Evolutionary conservation across 2,329 filamentous ascomycete genomes (phyloP).

Genomic region (Metarhizium robertsii): DNA sequence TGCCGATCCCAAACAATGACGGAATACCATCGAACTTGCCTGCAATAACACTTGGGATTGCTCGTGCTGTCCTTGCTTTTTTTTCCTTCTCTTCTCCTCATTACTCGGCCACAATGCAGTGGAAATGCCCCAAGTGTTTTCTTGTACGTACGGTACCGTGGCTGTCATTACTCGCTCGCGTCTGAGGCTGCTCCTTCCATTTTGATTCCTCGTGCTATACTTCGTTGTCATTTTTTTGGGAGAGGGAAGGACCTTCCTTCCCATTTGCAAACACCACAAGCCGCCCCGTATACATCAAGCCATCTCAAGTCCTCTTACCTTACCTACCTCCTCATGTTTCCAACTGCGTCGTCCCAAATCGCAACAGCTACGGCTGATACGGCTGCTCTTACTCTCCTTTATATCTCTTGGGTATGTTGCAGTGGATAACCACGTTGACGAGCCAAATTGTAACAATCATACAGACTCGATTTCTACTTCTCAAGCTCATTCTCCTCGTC

Average conservation of each 20-base stretch:
- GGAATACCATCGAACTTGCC: too few relatives aligned
- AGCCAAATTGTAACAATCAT: neutral
- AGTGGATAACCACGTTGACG: neutral
- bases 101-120: neutral
- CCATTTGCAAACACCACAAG: neutral
- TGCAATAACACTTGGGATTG: too few relatives aligned
- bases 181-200: neutral
- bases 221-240: neutral
- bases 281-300: neutral
- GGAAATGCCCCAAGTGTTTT: neutral
- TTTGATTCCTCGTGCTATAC: neutral
- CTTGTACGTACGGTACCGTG: neutral
- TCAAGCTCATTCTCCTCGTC: constrained; percentile 4
- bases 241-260: neutral
- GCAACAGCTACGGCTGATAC: neutral
- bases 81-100: neutral
- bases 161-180: neutral
- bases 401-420: constrained; percentile 1
- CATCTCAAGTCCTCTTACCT: neutral
- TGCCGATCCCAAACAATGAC: too few relatives aligned
- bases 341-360: neutral
- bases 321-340: neutral
- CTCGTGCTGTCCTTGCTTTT: neutral
- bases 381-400: constrained; percentile 3
- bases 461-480: constrained; percentile 2